Evolutionary conservation across 1,139 yeast species (phyloP), one percentile per base, ranked within the genome.

Genomic region (Meyerozyma carpophila): DNA sequence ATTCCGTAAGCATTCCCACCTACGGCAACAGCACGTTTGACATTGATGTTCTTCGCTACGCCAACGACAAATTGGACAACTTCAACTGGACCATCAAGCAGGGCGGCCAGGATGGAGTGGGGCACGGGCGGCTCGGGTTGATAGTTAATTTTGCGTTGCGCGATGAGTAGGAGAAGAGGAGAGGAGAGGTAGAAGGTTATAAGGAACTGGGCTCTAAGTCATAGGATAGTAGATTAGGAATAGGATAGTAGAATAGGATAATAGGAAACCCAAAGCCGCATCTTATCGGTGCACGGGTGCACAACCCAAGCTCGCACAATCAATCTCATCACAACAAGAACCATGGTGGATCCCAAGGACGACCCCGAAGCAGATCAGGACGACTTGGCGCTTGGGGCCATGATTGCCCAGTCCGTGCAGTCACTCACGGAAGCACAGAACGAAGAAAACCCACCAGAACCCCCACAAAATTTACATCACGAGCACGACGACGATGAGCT

Each of bases 31-130:
- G 58, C 42, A 64, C 71, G 3, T 70, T 72, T 47, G 77, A 73
- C 49, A 63, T 73, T 25, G 61, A 70, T 45, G 75, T 71, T 1
- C 57, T 59, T 28, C 58, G 56, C 36, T 73, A 66, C 47, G 75
- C 75, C 36, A 71, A 72, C 45, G 75, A 71, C 5, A 59, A 61
- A 9, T 57, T 73, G 45, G 58, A 73, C 51, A 72, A 71, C 48
- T 70, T 73, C 55, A 72, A 73, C 48, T 73, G 75, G 75, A 61
- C 66, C 4, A 52, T 73, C 39, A 73, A 73, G 51, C 53, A 57
- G 37, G 67, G 68, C 4, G 76, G 75, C 1, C 55, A 51, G 42
- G 73, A 67, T 6, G 72, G 70, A 1, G 72, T 68, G 3, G 69
- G 65, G 4, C 47, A 50, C 11, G 77, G 77, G 0, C 52, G 48